Evolutionary conservation across 352 stramenopile genomes (phyloP), one percentile per base, ranked within the genome.

Genomic region (Phytopythium cucurbitacearum): DNA sequence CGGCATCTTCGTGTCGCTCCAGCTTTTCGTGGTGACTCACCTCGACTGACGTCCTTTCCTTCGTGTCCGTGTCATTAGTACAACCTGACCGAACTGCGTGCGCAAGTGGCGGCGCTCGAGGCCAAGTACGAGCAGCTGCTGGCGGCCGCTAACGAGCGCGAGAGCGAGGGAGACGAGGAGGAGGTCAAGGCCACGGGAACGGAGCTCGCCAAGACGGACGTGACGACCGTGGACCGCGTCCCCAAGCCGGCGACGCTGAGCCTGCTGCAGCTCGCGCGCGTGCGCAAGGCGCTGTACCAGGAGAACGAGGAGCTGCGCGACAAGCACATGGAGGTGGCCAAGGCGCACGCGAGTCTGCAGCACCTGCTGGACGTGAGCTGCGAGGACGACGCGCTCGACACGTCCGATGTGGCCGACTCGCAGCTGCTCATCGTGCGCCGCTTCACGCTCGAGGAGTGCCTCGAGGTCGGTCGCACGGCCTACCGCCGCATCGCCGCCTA

Each of bases 331-430:
- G 61, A 54, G 7, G 69, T 77, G 48, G 61, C 65, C 56, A 80
- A 80, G 56, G 68, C 62, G 13, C 71, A 75, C 53, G 62, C 64
- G 5, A 80, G 65, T 53, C 59, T 80, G 48, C 67, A 80, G 45
- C 67, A 77, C 48, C 54, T 80, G 21, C 45, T 80, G 51, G 71
- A 77, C 45, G 67, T 67, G 38, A 57, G 73, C 39, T 40, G 59
- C 4, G 57, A 73, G 38, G 62, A 73, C 33, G 52, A 67, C 11
- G 32, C 60, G 35, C 49, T 51, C 32, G 47, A 57, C n/a, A 16
- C 40, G 34, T 45, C 40, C 7, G 48, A 67, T 42, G 59, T 48
- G n/a, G 62, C 59, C 21, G 21, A 54, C 44, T 61, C 59, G 32
- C 65, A 79, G 41, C 64, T 76, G 8, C 62, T 73, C 44, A 50